Percentiles rank a stretch among this genome's conserved stretches.
Conservation (phyloP, 495 filamentous ascomycete species). For the Neurospora sp. region DNA sequence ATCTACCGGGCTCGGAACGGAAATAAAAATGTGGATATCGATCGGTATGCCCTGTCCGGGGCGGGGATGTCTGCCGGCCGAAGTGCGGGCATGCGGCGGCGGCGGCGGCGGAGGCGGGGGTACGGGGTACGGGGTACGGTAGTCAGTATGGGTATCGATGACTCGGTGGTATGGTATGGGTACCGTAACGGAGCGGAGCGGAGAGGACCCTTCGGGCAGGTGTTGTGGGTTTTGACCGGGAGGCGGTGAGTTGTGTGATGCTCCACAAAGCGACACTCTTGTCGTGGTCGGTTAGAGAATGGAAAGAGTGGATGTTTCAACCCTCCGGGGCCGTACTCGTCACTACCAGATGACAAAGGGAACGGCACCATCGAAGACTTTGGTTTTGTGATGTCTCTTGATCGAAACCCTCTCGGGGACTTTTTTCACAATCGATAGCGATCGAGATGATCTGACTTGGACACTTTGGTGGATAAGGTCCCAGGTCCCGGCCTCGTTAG, state of each 20-base stretch:
- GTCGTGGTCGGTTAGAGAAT: not conserved
- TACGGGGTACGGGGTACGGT: not conserved
- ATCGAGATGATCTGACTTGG: not conserved
- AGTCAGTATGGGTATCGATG: not conserved
- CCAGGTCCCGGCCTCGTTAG: not conserved
- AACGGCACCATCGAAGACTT: not conserved
- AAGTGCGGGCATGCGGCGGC: not conserved
- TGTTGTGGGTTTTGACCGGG: not conserved
- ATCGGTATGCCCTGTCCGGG: not conserved
- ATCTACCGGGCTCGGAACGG: not conserved
- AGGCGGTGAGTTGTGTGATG: not conserved
- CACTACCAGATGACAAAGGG: not conserved
- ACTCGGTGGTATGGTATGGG: not conserved
- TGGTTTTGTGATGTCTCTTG: not conserved
- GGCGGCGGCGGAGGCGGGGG: not conserved
- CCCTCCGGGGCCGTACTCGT: not conserved
- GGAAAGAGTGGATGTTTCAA: not conserved
- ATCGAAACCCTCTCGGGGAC: not conserved
- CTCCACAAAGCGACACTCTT: not conserved
- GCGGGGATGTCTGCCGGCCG: not conserved
- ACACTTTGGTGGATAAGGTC: not conserved
- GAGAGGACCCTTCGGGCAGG: not conserved
- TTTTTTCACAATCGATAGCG: not conserved
- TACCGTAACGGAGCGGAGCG: not conserved
- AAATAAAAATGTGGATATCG: not conserved